phyloP scores from a whole-genome alignment of 306 rosid genomes.

The Datisca glomerata region DNA sequence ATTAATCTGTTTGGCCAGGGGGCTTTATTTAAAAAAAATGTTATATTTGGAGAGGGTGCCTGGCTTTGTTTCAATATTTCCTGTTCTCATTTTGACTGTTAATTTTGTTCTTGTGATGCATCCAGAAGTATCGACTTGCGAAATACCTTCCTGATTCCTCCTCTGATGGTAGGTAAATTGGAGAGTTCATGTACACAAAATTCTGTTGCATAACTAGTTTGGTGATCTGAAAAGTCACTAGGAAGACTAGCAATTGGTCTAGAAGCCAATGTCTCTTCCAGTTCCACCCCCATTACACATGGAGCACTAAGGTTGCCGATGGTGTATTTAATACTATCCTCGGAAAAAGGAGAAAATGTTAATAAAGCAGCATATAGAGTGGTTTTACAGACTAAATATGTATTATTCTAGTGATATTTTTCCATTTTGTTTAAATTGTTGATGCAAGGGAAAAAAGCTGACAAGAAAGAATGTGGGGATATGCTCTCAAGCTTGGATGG shows the following conservation, averaged over 20 bases:
- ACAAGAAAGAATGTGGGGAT: constrained; percentile 87
- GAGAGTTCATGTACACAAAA: constrained; percentile 1
- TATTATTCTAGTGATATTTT: constrained; percentile 2
- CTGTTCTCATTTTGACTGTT: constrained; percentile 8
- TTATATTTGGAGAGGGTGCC: too few relatives aligned
- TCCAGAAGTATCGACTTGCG: constrained; percentile 95
- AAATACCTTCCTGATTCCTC: constrained; percentile 81
- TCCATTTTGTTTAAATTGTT: constrained; percentile 21
- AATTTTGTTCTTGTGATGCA: constrained; percentile 20
- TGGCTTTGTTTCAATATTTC: neutral
- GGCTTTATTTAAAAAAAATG: too few relatives aligned
- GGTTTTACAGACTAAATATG: constrained; percentile 1
- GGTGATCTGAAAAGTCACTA: neutral
- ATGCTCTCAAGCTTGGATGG: constrained; percentile 68
- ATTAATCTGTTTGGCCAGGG: too few relatives aligned
- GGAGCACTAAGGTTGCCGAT: neutral
- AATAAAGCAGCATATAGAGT: too few relatives aligned
- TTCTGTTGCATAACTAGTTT: neutral
- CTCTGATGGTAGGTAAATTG: constrained; percentile 68
- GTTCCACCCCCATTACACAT: neutral
- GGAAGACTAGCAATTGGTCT: neutral
- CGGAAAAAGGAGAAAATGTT: too few relatives aligned
- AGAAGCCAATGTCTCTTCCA: neutral
- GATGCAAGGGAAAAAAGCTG: constrained; percentile 70
- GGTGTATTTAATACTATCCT: too few relatives aligned